Evolutionary conservation across 305 asterid species (phyloP).

Genomic region (Fraxinus paxiana): DNA sequence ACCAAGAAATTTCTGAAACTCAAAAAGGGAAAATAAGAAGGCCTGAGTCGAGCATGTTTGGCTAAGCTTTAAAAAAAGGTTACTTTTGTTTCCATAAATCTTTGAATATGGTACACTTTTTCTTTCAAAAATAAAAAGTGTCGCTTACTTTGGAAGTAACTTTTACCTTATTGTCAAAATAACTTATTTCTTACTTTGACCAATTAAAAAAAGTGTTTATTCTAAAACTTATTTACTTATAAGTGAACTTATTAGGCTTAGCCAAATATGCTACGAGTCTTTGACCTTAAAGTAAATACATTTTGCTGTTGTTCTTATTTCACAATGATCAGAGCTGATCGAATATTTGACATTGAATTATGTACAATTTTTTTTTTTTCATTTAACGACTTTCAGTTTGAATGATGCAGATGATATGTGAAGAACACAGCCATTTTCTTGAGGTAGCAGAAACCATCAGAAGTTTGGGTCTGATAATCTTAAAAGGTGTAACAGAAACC

Average conservation of each 20-base stretch:
- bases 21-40: not conserved
- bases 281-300: not conserved
- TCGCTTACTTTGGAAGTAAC: not conserved
- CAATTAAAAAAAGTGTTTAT: not conserved
- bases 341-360: not conserved
- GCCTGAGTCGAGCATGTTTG: not conserved
- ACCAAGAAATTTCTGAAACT: not conserved
- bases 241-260: not conserved
- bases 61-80: not conserved
- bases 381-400: not conserved
- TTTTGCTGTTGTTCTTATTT: too few relatives aligned
- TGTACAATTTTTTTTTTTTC: not conserved
- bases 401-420: constrained; percentile 66
- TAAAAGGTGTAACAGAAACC: constrained; percentile 79
- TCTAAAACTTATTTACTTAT: not conserved
- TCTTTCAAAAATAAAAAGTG: not conserved
- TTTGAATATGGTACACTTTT: not conserved
- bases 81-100: not conserved
- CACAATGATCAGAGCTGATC: not conserved
- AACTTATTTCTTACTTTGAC: not conserved
- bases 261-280: not conserved
- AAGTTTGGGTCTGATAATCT: constrained; percentile 71
- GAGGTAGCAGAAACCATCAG: constrained; percentile 80
- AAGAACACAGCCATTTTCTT: constrained; percentile 69
- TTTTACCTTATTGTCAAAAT: not conserved